These are phyloP conservation scores for Cardamine resedifolia DNA, from an alignment of 345 rosid genomes.

Conservation along the genomic window DNA sequence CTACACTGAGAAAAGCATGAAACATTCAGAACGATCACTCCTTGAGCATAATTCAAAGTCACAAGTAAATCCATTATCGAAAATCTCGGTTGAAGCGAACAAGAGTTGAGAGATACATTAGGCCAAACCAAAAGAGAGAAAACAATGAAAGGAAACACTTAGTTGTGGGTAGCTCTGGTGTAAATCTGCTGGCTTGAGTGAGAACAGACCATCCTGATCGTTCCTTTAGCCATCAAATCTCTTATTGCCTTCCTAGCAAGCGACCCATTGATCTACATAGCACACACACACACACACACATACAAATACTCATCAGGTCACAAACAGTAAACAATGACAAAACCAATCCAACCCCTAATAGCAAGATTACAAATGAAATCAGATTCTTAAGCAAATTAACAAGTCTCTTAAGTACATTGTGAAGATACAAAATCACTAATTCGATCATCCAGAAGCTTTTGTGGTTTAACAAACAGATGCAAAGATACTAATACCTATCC, in stretches of 20 bases:
- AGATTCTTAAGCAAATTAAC: neutral
- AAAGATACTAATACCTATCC: neutral
- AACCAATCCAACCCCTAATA: neutral
- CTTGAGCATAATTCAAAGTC: neutral
- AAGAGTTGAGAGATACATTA: neutral
- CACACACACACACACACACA: neutral
- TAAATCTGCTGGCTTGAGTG: slow-evolving; percentile 68
- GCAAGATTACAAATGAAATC: neutral
- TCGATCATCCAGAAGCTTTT: too few species aligned
- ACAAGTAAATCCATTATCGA: neutral
- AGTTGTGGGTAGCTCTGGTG: slow-evolving; percentile 61
- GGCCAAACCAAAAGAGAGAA: neutral
- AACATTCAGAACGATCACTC: neutral
- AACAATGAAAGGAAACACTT: neutral
- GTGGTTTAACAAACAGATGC: neutral
- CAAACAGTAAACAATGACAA: neutral
- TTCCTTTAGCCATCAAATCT: slow-evolving; percentile 67
- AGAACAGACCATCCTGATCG: slow-evolving; percentile 55
- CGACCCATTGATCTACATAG: slow-evolving; percentile 47
- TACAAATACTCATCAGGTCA: neutral
- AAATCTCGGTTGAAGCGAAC: neutral
- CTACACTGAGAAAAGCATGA: neutral
- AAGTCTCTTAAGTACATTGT: neutral
- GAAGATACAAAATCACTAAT: neutral
- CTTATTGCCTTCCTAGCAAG: slow-evolving; percentile 62